Evolutionary conservation across 139 green algal species (phyloP), one percentile per base, ranked within the genome.

Genomic region (Auxenochlorella pyrenoidosa): DNA sequence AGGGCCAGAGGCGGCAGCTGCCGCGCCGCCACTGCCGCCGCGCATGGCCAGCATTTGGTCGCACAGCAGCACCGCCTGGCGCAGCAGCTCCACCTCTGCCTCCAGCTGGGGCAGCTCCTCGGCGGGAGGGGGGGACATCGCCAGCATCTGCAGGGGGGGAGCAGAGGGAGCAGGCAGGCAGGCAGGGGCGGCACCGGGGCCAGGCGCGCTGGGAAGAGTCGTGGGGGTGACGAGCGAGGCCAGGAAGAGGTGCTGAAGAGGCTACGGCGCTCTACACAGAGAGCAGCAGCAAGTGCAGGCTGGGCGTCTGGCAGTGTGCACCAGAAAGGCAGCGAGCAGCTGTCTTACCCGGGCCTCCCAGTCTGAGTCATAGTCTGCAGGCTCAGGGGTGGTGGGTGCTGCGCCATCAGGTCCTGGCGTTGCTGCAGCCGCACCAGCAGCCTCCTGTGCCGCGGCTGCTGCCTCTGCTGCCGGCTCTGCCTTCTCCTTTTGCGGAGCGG

Each of bases 1-100:
- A 41, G 32, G 22, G n/a, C n/a, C n/a, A n/a, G n/a, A n/a, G 28
- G 66, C 34, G 18, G 51, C 58, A 28, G 34, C 34, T 44, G 79
- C 79, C 34, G 51, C 30, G 65, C 65, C n/a, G 10, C 22, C 28
- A 40, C 59, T 59, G 59, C 47, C 47, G 54, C 54, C 18, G 22
- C 54, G 54, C 2, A 13, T 13, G 22, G 54, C 16, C 54, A 84
- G 84, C 77, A 91, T 44, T 13, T 60, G 32, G 36, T 91, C 79
- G 16, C 88, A 91, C 15, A 91, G 76, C 21, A 30, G 76, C 44
- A 91, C 30, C 18, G 77, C 88, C 40, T 70, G 40, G 26, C 82
- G 58, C 65, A 91, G 84, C 47, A 87, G 60, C 28, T n/a, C 63
- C 36, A 91, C n/a, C 84, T 91, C 88, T 28, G 65, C 63, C 13